A percentile compares a stretch with the other conserved stretches of the same genome.
phyloP scores from a whole-genome alignment of 805 yeast genomes.

The Grigorovia transvaalensis region DNA sequence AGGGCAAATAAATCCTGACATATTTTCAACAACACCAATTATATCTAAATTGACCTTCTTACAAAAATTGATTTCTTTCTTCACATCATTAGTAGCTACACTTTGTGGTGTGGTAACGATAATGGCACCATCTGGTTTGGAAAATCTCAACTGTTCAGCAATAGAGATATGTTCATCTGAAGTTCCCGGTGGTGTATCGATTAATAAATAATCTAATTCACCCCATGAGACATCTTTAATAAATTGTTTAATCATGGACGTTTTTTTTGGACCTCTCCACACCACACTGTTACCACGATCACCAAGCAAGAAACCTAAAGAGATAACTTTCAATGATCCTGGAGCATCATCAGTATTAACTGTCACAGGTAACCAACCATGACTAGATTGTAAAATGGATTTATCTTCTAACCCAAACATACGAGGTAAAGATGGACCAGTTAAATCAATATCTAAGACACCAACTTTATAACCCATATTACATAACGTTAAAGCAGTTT shows the following conservation, averaged over 20 bases:
- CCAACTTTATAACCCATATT: slow-evolving; percentile 75
- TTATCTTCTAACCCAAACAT: slow-evolving; percentile 84
- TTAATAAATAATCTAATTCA: slow-evolving; percentile 56
- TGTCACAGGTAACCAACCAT: slow-evolving; percentile 90
- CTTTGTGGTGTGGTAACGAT: slow-evolving; percentile 95
- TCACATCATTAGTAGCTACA: slow-evolving; percentile 88
- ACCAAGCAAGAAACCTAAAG: slow-evolving; percentile 76
- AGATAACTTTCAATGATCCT: slow-evolving; percentile 57
- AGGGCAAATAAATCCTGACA: slow-evolving; percentile 96
- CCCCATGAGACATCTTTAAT: slow-evolving; percentile 90
- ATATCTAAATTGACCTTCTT: slow-evolving; percentile 69
- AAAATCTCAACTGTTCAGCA: slow-evolving; percentile 73
- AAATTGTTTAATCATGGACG: slow-evolving; percentile 95
- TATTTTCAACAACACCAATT: slow-evolving; percentile 85
- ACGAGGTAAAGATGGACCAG: slow-evolving; percentile 94
- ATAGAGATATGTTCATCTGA: slow-evolving; percentile 96
- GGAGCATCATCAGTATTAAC: slow-evolving; percentile 24
- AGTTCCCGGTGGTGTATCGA: slow-evolving; percentile 98
- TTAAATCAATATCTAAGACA: slow-evolving; percentile 85
- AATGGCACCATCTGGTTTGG: slow-evolving; percentile 81
- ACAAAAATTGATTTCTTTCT: slow-evolving; percentile 89
- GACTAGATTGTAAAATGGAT: slow-evolving; percentile 69
- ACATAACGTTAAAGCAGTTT: slow-evolving; percentile 74
- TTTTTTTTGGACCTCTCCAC: slow-evolving; percentile 98
- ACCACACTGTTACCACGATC: slow-evolving; percentile 86